A percentile compares a stretch with the other conserved stretches of the same genome.
Evolutionary conservation across 768 basidiomycete genomes (phyloP).

Genomic region (Astraeus odoratus): DNA sequence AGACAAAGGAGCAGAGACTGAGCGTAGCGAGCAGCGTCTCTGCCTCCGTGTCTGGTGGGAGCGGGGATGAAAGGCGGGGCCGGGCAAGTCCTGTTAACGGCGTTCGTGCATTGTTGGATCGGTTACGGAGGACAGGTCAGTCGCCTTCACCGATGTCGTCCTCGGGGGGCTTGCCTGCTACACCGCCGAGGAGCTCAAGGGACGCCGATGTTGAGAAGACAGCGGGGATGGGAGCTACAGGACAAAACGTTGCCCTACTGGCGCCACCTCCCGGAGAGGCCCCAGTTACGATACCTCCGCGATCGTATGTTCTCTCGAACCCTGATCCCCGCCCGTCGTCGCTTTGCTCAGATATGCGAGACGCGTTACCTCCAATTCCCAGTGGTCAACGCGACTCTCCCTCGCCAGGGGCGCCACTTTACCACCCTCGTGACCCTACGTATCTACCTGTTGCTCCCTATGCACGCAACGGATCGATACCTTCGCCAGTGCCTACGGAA

Average conservation of each 20-base stretch:
- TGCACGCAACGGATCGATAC: background rate
- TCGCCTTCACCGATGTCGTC: conserved; percentile 25
- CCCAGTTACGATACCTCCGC: conserved; percentile 11
- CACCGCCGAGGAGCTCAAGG: background rate
- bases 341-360: conserved; percentile 8
- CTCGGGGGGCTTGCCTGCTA: conserved; percentile 14
- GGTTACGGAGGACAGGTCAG: conserved; percentile 18
- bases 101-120: conserved; percentile 23
- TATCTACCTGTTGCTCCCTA: conserved; percentile 3
- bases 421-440: background rate
- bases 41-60: conserved; percentile 13
- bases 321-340: conserved; percentile 22
- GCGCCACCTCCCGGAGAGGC: conserved; percentile 11
- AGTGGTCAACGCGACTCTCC: background rate
- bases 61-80: conserved; percentile 17
- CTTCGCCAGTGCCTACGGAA: conserved; percentile 23
- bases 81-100: conserved; percentile 17
- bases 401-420: background rate
- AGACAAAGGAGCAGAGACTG: conserved; percentile 10
- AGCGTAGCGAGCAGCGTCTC: conserved; percentile 11
- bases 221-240: background rate
- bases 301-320: conserved; percentile 27
- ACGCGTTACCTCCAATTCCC: background rate
- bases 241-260: conserved; percentile 1
- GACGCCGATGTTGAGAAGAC: conserved; percentile 14